phyloP scores from a whole-genome alignment of 73 alveolate species.

The Loxodes magnus region DNA sequence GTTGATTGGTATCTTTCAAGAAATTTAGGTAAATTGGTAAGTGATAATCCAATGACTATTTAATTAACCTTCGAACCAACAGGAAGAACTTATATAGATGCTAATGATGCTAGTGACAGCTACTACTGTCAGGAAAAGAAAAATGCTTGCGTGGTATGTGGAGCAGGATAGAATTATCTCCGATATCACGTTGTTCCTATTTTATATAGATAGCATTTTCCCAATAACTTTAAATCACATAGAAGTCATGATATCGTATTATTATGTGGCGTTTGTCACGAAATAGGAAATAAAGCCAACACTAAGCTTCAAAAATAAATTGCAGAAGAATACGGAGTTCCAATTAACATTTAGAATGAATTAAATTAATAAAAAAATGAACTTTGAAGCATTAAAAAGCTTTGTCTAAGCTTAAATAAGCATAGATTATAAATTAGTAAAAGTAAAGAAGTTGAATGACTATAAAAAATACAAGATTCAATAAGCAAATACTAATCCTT shows the following conservation, averaged over 20 bases:
- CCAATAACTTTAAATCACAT: constrained; percentile 80
- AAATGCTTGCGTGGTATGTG: constrained; percentile 84
- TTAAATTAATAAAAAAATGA: constrained; percentile 22
- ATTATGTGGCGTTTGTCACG: constrained; percentile 89
- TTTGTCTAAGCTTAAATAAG: constrained; percentile 25
- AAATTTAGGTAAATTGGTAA: constrained; percentile 50
- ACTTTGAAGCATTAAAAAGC: constrained; percentile 17
- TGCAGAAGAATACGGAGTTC: constrained; percentile 56
- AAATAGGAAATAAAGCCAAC: constrained; percentile 63
- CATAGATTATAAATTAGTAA: constrained; percentile 7
- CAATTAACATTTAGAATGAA: constrained; percentile 47
- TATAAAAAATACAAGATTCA: background rate
- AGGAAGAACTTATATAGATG: constrained; percentile 58
- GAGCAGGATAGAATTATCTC: constrained; percentile 50
- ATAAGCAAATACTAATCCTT: background rate
- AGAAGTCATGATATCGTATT: constrained; percentile 92
- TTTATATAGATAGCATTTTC: constrained; percentile 63
- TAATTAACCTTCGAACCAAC: constrained; percentile 73
- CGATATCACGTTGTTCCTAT: constrained; percentile 77
- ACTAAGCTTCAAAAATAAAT: constrained; percentile 52
- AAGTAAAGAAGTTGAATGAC: background rate
- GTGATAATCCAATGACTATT: constrained; percentile 63
- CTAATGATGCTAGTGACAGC: constrained; percentile 32
- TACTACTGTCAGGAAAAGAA: constrained; percentile 48
- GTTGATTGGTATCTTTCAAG: constrained; percentile 73